Evolutionary conservation across 1,284 basidiomycete genomes (phyloP).

Genomic region (Puccinia coronata): DNA sequence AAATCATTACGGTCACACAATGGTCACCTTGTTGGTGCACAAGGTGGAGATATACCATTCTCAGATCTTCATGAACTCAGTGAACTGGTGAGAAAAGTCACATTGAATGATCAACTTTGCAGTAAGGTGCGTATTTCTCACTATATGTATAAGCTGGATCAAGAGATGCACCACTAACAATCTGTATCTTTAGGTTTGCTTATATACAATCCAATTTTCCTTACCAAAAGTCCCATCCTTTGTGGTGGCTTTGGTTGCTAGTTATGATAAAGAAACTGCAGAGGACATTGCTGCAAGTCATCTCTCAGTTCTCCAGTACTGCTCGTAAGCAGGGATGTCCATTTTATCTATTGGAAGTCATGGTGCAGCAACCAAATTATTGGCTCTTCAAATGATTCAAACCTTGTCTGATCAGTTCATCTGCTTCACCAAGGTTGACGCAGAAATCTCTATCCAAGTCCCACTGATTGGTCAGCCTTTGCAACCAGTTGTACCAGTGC

Average conservation of each 20-base stretch:
- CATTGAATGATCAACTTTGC: neutral
- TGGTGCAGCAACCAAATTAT: conserved; percentile 28
- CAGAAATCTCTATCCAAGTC: neutral
- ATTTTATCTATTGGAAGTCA: conserved; percentile 22
- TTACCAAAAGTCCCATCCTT: conserved; percentile 14
- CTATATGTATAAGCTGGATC: neutral
- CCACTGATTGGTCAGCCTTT: conserved; percentile 13
- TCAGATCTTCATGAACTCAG: neutral
- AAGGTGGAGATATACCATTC: conserved; percentile 24
- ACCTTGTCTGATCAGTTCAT: neutral
- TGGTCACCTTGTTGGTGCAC: conserved; percentile 29
- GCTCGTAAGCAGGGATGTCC: conserved; percentile 15
- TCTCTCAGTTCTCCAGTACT: conserved; percentile 1
- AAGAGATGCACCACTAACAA: neutral
- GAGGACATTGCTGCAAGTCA: conserved; percentile 13
- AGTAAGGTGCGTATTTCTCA: neutral
- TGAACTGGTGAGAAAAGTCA: neutral
- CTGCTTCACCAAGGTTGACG: neutral
- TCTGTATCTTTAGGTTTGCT: neutral
- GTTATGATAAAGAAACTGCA: neutral
- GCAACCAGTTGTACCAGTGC: conserved; percentile 15
- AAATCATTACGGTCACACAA: conserved; percentile 10
- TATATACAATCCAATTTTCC: neutral
- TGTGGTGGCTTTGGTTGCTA: conserved; percentile 34
- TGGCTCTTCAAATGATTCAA: neutral